Conservation (phyloP, 2,329 filamentous ascomycete genomes). For the Penicillium nordicum region DNA sequence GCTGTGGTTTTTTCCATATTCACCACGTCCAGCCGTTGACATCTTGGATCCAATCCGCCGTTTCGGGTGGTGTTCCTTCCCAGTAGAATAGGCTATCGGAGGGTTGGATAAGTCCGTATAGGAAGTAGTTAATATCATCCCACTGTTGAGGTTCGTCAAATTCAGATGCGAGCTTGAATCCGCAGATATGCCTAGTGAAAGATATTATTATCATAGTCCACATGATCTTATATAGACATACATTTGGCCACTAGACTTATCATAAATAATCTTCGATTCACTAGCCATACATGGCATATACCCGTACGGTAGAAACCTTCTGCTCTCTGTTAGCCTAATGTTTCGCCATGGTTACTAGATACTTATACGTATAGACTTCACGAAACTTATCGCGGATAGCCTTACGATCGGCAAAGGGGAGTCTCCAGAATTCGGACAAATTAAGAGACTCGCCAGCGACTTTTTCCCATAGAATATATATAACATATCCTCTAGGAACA, state of each 20-base stretch:
- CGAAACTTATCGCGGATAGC: slow-evolving; percentile 6
- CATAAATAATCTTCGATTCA: slow-evolving; percentile 4
- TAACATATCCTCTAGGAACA: slow-evolving; percentile 1
- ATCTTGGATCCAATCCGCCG: not conserved
- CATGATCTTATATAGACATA: not conserved
- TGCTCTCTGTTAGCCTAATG: not conserved
- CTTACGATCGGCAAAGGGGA: slow-evolving; percentile 2
- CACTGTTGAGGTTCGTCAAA: slow-evolving; percentile 5
- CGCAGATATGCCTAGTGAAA: slow-evolving; percentile 1
- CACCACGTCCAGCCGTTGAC: slow-evolving; percentile 3
- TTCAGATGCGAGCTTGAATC: not conserved
- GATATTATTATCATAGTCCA: not conserved
- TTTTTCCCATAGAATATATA: slow-evolving; percentile 6
- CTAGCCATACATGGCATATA: slow-evolving; percentile 5
- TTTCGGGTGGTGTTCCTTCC: slow-evolving; percentile 5
- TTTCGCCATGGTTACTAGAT: not conserved
- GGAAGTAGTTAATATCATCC: not conserved
- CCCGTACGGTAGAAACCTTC: not conserved
- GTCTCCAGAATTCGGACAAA: slow-evolving; percentile 3
- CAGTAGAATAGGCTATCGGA: not conserved
- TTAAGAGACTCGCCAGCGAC: slow-evolving; percentile 1
- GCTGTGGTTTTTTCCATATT: not conserved
- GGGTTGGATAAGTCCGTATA: slow-evolving; percentile 1
- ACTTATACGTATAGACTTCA: slow-evolving; percentile 1
- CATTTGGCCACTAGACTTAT: slow-evolving; percentile 4